Percentiles rank a stretch among this genome's conserved stretches.
Evolutionary conservation across 352 stramenopile genomes (phyloP).

Genomic region (Globisporangium carolinianum): DNA sequence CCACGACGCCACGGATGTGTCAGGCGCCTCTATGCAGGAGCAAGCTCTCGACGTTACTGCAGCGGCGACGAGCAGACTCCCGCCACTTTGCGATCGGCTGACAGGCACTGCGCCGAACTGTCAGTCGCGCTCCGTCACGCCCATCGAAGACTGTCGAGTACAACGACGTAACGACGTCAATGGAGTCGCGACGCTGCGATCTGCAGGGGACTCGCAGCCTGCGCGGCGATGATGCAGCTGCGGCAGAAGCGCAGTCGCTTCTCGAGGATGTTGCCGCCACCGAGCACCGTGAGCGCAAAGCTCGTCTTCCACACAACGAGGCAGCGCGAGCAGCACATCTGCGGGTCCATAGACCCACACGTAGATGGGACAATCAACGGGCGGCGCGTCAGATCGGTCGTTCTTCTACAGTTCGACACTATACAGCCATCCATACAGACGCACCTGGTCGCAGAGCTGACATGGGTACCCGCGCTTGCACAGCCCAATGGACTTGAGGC

Average conservation of each 20-base stretch:
- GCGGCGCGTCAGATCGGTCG: background rate
- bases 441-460: slow-evolving; percentile 15
- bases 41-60: too few species aligned
- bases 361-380: background rate
- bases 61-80: too few species aligned
- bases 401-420: too few species aligned
- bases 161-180: background rate
- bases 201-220: slow-evolving; percentile 8
- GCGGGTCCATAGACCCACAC: background rate
- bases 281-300: slow-evolving; percentile 12
- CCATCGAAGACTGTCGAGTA: too few species aligned
- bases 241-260: slow-evolving; percentile 13
- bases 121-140: too few species aligned
- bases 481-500: slow-evolving; percentile 12
- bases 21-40: too few species aligned
- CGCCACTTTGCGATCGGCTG: too few species aligned
- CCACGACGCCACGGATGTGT: too few species aligned
- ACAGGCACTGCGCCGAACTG: too few species aligned
- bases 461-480: slow-evolving; percentile 10
- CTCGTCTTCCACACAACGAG: slow-evolving; percentile 13
- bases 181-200: slow-evolving; percentile 5
- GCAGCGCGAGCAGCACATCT: slow-evolving; percentile 16
- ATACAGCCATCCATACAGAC: background rate
- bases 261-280: slow-evolving; percentile 7
- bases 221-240: slow-evolving; percentile 13